Percentiles rank a stretch among this genome's conserved stretches.
These are phyloP conservation scores for Russula sp. DNA, from an alignment of 768 basidiomycete genomes.

Conservation along the genomic window DNA sequence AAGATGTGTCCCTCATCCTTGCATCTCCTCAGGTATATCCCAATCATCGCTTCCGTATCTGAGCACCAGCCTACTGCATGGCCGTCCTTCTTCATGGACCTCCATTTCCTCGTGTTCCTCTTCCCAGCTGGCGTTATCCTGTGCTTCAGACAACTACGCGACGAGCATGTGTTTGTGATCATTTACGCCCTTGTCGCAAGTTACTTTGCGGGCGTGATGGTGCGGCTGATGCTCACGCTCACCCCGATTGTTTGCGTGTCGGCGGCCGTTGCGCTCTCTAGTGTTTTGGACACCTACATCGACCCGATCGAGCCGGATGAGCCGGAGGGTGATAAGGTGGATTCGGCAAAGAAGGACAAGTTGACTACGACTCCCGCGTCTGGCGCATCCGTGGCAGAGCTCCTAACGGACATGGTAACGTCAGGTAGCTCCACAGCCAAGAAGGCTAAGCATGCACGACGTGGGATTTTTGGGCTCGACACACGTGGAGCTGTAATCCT, in stretches of 20 bases:
- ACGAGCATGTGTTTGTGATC: conserved; percentile 98
- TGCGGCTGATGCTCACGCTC: conserved; percentile 94
- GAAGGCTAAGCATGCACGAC: conserved; percentile 31
- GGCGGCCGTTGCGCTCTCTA: conserved; percentile 84
- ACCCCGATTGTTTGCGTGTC: conserved; percentile 95
- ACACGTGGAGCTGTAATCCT: conserved; percentile 68
- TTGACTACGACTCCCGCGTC: conserved; percentile 31
- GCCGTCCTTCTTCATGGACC: conserved; percentile 99
- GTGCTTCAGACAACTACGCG: conserved; percentile 89
- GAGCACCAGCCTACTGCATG: conserved; percentile 99
- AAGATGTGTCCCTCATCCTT: conserved; percentile 12
- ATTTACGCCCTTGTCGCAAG: conserved; percentile 93
- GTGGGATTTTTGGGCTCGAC: conserved; percentile 80
- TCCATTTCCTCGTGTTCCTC: conserved; percentile 93
- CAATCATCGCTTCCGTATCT: conserved; percentile 97
- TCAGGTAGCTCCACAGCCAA: conserved; percentile 20
- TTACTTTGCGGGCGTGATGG: conserved; percentile 99
- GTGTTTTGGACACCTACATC: conserved; percentile 82
- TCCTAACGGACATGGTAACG: conserved; percentile 18
- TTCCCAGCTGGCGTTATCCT: conserved; percentile 95
- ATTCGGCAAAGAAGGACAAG: conserved; percentile 42
- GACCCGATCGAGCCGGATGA: conserved; percentile 69
- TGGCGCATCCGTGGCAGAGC: conserved; percentile 16
- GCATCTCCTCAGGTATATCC: conserved; percentile 59
- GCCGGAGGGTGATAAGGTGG: conserved; percentile 30